phyloP scores from a whole-genome alignment of 805 yeast genomes.

The Peterozyma xylosa region DNA sequence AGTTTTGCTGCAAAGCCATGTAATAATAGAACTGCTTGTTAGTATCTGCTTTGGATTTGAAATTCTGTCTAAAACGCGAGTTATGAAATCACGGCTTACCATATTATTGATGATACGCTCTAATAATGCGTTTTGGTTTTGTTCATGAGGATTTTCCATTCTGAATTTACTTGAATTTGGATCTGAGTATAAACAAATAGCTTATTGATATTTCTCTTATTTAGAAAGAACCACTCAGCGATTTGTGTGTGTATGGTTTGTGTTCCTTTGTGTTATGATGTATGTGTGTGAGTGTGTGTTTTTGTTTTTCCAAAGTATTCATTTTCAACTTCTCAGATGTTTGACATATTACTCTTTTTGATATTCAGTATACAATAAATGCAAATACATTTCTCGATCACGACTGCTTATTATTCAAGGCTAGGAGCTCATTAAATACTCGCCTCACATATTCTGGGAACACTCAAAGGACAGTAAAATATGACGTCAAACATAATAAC shows the following conservation, averaged over 20 bases:
- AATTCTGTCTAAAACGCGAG: too few species aligned
- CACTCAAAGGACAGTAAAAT: too few species aligned
- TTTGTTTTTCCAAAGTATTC: neutral
- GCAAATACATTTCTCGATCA: too few species aligned
- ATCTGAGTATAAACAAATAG: neutral
- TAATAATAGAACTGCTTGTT: too few species aligned
- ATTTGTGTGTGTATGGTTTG: too few species aligned
- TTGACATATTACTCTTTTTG: too few species aligned
- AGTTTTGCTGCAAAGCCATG: constrained; percentile 40
- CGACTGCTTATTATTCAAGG: too few species aligned
- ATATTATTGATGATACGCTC: constrained; percentile 72
- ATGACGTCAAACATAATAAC: too few species aligned
- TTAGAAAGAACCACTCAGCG: neutral
- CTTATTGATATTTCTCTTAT: neutral
- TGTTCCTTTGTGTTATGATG: neutral
- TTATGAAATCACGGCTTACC: constrained; percentile 34
- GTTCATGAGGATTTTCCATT: constrained; percentile 86
- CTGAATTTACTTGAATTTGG: constrained; percentile 1
- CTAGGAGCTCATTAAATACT: too few species aligned
- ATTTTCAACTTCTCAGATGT: neutral
- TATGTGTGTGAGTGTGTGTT: neutral
- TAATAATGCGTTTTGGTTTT: constrained; percentile 66
- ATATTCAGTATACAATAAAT: too few species aligned
- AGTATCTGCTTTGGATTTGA: too few species aligned
- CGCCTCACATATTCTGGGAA: too few species aligned